phyloP scores from a whole-genome alignment of 73 alveolate species.

The Paramecium pentaurelia region DNA sequence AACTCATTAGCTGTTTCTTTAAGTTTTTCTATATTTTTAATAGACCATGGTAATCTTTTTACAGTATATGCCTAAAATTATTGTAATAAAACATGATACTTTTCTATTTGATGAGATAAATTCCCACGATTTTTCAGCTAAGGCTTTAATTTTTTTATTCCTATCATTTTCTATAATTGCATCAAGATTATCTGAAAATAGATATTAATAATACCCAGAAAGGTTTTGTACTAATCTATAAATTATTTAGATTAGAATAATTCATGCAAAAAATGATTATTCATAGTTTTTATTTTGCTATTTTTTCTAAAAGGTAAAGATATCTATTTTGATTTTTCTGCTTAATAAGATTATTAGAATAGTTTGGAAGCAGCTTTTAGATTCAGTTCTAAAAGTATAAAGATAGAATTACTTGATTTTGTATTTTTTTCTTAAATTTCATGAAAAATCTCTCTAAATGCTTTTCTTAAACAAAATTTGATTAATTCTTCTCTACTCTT shows the following conservation, averaged over 20 bases:
- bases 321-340: neutral
- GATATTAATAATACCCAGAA: neutral
- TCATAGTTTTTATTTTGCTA: slow-evolving; percentile 29
- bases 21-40: neutral
- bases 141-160: neutral
- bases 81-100: neutral
- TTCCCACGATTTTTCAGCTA: neutral
- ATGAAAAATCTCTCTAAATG: neutral
- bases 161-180: neutral
- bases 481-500: slow-evolving; percentile 32
- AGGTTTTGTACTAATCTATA: neutral
- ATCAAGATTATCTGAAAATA: neutral
- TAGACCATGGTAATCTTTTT: neutral
- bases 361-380: neutral
- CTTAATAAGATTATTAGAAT: neutral
- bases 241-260: neutral
- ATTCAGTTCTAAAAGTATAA: neutral
- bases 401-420: neutral
- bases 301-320: slow-evolving; percentile 19
- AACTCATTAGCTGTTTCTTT: slow-evolving; percentile 2
- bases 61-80: neutral
- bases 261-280: neutral
- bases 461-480: neutral
- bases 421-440: neutral
- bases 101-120: neutral